Conservation (phyloP, 768 basidiomycete species). For the Russula compacta region DNA sequence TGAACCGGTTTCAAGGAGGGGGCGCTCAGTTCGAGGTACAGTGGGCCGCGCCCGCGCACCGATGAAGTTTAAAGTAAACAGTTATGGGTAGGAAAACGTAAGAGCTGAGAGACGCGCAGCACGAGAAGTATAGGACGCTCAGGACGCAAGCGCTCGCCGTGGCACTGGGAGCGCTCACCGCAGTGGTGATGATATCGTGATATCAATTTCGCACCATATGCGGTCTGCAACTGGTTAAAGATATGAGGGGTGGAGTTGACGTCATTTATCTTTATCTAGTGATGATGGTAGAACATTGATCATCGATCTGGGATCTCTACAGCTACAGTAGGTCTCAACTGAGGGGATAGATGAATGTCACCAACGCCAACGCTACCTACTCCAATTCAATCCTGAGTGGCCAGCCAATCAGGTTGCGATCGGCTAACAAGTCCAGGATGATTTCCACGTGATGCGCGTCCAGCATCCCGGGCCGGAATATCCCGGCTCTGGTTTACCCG, state of each 20-base stretch:
- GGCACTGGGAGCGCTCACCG: not conserved
- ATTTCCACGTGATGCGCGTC: too few relatives aligned
- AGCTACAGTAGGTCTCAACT: not conserved
- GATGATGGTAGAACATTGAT: not conserved
- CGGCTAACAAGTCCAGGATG: too few relatives aligned
- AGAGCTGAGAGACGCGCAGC: not conserved
- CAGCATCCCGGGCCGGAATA: too few relatives aligned
- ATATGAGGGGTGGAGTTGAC: not conserved
- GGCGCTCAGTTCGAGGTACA: slow-evolving; percentile 1
- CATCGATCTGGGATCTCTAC: too few relatives aligned
- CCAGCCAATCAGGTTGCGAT: too few relatives aligned
- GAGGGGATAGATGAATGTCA: not conserved
- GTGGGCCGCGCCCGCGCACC: not conserved
- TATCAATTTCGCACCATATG: not conserved
- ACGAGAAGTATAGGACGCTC: not conserved
- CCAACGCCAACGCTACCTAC: not conserved
- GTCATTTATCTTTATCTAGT: not conserved
- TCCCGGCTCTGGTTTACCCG: too few relatives aligned
- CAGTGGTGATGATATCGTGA: not conserved
- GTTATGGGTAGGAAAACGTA: slow-evolving; percentile 5
- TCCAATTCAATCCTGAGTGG: too few relatives aligned
- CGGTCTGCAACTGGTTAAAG: not conserved
- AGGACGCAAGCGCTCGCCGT: not conserved
- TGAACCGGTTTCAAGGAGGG: not conserved
- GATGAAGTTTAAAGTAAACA: not conserved